Evolutionary conservation across 257 asterid genomes (phyloP).

Genomic region (Linaria vulgaris): DNA sequence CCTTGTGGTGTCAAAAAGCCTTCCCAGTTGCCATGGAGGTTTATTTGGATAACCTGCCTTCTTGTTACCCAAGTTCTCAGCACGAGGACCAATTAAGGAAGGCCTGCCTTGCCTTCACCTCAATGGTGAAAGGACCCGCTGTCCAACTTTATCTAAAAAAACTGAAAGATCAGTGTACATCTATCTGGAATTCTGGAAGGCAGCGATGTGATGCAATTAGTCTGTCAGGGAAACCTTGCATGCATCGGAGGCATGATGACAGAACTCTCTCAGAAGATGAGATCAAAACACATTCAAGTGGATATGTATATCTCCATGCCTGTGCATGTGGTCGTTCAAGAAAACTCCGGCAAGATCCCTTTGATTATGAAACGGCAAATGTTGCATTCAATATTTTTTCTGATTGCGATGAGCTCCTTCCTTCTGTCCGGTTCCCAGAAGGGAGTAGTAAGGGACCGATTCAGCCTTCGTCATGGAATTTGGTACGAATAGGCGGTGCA

Average conservation of each 20-base stretch:
- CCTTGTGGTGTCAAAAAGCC: constrained; percentile 79
- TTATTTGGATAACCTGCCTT: constrained; percentile 70
- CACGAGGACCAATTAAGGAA: constrained; percentile 71
- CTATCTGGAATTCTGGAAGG: constrained; percentile 85
- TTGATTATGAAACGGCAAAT: constrained; percentile 84
- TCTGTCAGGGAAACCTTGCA: constrained; percentile 94
- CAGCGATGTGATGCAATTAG: constrained; percentile 95
- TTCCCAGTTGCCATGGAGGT: constrained; percentile 82
- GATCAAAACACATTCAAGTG: constrained; percentile 76
- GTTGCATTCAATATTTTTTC: constrained; percentile 46
- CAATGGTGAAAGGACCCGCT: constrained; percentile 90
- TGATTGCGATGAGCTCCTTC: constrained; percentile 91
- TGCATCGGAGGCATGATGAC: constrained; percentile 68
- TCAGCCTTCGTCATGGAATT: constrained; percentile 65
- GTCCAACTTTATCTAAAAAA: constrained; percentile 51
- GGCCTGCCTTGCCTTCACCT: constrained; percentile 55
- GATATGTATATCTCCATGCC: constrained; percentile 92
- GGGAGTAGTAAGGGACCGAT: constrained; percentile 46
- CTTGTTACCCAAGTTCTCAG: constrained; percentile 80
- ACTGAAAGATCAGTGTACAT: constrained; percentile 76
- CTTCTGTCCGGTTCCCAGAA: constrained; percentile 54
- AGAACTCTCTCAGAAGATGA: constrained; percentile 35
- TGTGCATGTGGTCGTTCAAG: constrained; percentile 99
- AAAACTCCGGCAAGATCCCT: constrained; percentile 77
- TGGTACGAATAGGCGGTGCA: constrained; percentile 86